Evolutionary conservation across 768 basidiomycete species (phyloP).

Genomic region (Xanthoconium purpureum): DNA sequence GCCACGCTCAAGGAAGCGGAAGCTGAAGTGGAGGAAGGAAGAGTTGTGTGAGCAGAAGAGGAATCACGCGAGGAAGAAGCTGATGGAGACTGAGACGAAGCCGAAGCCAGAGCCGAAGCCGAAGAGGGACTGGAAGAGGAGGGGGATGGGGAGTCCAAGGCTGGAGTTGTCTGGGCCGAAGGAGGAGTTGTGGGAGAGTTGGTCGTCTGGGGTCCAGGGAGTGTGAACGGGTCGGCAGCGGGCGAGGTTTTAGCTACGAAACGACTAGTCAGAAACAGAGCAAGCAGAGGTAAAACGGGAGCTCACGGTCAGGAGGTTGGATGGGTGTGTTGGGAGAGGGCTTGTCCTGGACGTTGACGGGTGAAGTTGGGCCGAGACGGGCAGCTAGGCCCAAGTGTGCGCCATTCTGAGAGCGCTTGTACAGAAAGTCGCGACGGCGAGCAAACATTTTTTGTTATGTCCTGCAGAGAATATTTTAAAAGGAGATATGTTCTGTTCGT

Average conservation of each 20-base stretch:
- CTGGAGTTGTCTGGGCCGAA: not conserved
- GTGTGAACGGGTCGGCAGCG: not conserved
- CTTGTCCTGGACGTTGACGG: not conserved
- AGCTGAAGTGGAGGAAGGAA: constrained; percentile 6
- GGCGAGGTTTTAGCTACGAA: constrained; percentile 3
- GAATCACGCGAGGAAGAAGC: not conserved
- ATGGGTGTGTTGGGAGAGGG: not conserved
- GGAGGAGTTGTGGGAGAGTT: constrained; percentile 16
- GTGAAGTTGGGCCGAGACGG: not conserved
- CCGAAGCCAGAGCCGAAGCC: constrained; percentile 8
- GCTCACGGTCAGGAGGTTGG: not conserved
- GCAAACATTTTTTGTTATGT: constrained; percentile 12
- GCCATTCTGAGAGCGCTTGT: constrained; percentile 15
- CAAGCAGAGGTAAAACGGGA: not conserved
- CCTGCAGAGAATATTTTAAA: not conserved
- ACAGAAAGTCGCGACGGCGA: constrained; percentile 8
- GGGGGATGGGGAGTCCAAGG: not conserved
- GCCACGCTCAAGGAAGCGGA: not conserved
- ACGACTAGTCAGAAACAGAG: not conserved
- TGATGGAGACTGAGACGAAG: constrained; percentile 1
- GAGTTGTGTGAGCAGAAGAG: not conserved
- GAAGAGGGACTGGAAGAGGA: not conserved
- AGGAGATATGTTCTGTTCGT: constrained; percentile 11
- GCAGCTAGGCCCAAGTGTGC: constrained; percentile 9
- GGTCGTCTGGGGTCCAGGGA: constrained; percentile 12